Evolutionary conservation across 108 stramenopile genomes (phyloP).

Genomic region (Bacterosira constricta): DNA sequence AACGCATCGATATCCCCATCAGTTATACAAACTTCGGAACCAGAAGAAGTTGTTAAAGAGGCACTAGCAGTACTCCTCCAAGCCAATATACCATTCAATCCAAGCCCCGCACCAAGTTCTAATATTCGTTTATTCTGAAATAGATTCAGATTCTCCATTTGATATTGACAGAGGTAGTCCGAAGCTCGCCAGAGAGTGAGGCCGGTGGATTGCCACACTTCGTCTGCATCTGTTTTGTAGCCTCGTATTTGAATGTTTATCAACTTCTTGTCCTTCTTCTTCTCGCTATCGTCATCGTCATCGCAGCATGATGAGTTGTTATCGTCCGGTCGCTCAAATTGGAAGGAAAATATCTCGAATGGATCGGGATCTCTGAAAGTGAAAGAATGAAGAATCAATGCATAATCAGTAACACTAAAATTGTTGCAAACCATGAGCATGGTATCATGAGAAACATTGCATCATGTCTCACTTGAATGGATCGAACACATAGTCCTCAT

Average conservation of each 20-base stretch:
- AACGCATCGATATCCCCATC: conserved; percentile 73
- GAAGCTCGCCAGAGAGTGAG: conserved; percentile 79
- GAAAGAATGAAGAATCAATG: not conserved
- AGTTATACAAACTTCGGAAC: conserved; percentile 45
- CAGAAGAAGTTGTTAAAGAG: not conserved
- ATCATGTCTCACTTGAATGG: conserved; percentile 10
- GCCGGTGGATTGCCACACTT: conserved; percentile 79
- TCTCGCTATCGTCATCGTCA: conserved; percentile 21
- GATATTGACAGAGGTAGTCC: conserved; percentile 67
- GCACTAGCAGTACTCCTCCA: conserved; percentile 43
- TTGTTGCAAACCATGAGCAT: no score
- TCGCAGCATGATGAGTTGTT: no score
- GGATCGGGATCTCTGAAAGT: conserved; percentile 43
- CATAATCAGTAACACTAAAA: not conserved
- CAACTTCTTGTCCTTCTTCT: not conserved
- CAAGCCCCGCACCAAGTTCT: conserved; percentile 77
- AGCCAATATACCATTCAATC: conserved; percentile 64
- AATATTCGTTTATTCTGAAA: conserved; percentile 35
- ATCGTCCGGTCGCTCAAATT: conserved; percentile 4
- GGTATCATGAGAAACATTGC: not conserved
- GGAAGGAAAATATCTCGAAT: conserved; percentile 25
- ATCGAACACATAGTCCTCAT: conserved; percentile 29
- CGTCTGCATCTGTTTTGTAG: conserved; percentile 55
- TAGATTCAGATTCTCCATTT: conserved; percentile 39
- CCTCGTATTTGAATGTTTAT: conserved; percentile 61